Conservation (phyloP, 805 yeast genomes). For the Starmerella stellata region DNA sequence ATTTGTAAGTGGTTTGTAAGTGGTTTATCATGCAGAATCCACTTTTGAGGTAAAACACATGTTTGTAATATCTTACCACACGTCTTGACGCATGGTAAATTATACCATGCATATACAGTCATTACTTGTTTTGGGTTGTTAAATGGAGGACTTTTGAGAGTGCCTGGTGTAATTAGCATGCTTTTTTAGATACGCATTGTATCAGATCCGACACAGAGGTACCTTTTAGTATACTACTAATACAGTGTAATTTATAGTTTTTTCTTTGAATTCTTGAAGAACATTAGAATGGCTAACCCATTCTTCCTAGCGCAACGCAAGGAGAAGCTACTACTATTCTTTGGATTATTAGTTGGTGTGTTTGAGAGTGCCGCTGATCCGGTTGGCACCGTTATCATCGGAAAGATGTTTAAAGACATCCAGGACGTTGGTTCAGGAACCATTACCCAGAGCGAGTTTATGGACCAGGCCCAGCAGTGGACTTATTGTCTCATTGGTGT, state of each 20-base stretch:
- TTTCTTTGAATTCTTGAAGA: neutral
- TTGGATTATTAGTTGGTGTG: conserved; percentile 6
- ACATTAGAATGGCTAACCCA: conserved; percentile 7
- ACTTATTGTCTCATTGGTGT: conserved; percentile 26
- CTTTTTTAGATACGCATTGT: neutral
- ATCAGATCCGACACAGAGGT: neutral
- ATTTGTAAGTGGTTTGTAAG: no score
- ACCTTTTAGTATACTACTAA: neutral
- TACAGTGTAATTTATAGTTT: no score
- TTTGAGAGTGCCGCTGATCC: conserved; percentile 15
- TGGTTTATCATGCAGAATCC: no score
- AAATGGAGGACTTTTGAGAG: neutral
- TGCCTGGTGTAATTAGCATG: neutral
- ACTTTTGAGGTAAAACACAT: no score
- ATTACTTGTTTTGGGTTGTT: neutral
- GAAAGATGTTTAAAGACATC: conserved; percentile 38
- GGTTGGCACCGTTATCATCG: conserved; percentile 38
- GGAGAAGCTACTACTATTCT: conserved; percentile 3
- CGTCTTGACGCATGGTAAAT: no score
- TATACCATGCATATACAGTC: no score
- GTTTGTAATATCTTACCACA: no score
- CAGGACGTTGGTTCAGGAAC: conserved; percentile 23
- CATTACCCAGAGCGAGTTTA: conserved; percentile 21
- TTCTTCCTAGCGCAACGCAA: conserved; percentile 5
- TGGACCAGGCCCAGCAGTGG: conserved; percentile 23